A percentile compares a stretch with the other conserved stretches of the same genome.
Conservation (phyloP, 2,329 filamentous ascomycete species). For the Sporothrix inflata region DNA sequence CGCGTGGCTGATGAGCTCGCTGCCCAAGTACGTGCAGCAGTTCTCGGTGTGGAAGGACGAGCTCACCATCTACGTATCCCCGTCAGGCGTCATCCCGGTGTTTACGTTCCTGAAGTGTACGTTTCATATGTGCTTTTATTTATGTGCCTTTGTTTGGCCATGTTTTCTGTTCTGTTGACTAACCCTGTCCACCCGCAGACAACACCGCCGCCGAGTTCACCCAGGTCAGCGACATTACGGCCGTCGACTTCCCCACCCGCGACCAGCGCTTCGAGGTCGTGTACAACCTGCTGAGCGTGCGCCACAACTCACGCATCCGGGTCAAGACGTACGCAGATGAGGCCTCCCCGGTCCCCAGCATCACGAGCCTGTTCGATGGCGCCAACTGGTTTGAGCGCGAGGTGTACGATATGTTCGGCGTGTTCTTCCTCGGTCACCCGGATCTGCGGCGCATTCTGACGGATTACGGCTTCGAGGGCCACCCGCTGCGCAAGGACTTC, state of each 20-base stretch:
- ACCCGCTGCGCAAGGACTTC: slow-evolving; percentile 97
- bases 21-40: slow-evolving; percentile 98
- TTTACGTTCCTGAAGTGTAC: slow-evolving; percentile 88
- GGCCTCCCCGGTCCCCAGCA: slow-evolving; percentile 86
- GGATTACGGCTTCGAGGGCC: slow-evolving; percentile 98
- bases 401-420: slow-evolving; percentile 95
- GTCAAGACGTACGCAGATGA: slow-evolving; percentile 99
- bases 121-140: slow-evolving; percentile 10
- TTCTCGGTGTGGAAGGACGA: slow-evolving; percentile 99
- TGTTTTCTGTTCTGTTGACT: neutral
- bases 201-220: slow-evolving; percentile 98
- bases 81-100: slow-evolving; percentile 84
- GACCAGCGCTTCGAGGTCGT: slow-evolving; percentile 97
- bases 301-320: slow-evolving; percentile 93
- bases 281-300: slow-evolving; percentile 94
- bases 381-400: slow-evolving; percentile 99
- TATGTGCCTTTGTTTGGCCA: neutral
- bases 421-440: slow-evolving; percentile 94
- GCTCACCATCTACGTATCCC: slow-evolving; percentile 89
- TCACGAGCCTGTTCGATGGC: slow-evolving; percentile 85
- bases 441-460: slow-evolving; percentile 98
- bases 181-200: slow-evolving; percentile 52
- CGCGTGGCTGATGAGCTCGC: slow-evolving; percentile 91
- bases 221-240: slow-evolving; percentile 88
- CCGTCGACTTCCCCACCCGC: slow-evolving; percentile 92